Percentiles rank a stretch among this genome's conserved stretches.
These are phyloP conservation scores for Cystofilobasidium bisporidii DNA, from an alignment of 768 basidiomycete species.

Conservation along the genomic window DNA sequence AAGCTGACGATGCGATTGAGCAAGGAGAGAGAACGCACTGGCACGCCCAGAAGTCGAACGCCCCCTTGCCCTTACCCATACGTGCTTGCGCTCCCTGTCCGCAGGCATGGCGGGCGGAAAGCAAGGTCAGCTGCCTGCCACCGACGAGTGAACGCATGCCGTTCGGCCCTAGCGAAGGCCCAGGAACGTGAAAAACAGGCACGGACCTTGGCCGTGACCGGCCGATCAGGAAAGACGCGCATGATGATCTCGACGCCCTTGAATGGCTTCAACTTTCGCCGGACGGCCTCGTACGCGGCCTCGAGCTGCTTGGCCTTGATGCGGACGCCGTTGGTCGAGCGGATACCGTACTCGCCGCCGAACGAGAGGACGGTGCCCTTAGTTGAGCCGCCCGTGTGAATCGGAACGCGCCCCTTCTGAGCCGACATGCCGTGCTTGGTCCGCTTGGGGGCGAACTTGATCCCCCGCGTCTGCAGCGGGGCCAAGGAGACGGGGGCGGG, in stretches of 20 bases:
- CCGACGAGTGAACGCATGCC: no score
- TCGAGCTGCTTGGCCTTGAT: conserved; percentile 82
- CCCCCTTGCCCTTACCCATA: conserved; percentile 99
- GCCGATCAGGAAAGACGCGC: conserved; percentile 90
- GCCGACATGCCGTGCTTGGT: conserved; percentile 3
- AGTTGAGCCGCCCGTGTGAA: conserved; percentile 62
- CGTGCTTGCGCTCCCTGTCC: conserved; percentile 78
- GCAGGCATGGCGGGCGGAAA: neutral
- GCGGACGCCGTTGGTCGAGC: conserved; percentile 65
- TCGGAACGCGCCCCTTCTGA: conserved; percentile 18
- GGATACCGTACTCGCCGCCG: conserved; percentile 75
- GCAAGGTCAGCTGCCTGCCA: neutral
- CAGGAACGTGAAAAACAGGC: neutral
- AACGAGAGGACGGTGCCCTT: conserved; percentile 86
- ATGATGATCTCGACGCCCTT: conserved; percentile 80
- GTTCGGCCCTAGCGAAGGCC: neutral
- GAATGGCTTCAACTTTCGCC: conserved; percentile 75
- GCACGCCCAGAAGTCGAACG: conserved; percentile 94
- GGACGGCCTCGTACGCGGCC: conserved; percentile 75
- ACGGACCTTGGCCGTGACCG: conserved; percentile 87
- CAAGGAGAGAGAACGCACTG: no score
- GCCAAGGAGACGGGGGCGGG: neutral
- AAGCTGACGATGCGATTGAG: neutral
- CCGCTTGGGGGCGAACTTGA: conserved; percentile 26
- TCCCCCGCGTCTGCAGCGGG: conserved; percentile 15